Conservation (phyloP, 306 rosid genomes). For the Ammopiptanthus mongolicus region DNA sequence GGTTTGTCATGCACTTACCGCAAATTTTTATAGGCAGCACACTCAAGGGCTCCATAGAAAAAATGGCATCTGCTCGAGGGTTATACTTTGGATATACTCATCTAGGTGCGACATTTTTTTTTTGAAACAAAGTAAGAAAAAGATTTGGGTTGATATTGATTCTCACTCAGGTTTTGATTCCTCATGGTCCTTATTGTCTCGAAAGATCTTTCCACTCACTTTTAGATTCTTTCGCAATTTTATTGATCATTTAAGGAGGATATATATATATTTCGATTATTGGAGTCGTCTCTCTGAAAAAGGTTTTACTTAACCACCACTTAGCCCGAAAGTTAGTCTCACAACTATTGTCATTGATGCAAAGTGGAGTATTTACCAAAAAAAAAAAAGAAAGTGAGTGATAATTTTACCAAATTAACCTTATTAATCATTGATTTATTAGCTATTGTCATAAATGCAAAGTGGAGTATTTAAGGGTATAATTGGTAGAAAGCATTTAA, state of each 20-base stretch:
- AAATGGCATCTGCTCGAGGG: slow-evolving; percentile 10
- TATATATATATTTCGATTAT: no score
- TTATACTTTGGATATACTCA: slow-evolving; percentile 29
- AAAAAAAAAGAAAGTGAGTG: no score
- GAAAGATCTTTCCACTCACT: background rate
- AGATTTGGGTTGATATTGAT: background rate
- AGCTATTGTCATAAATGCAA: no score
- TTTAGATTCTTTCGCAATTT: background rate
- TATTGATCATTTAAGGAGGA: background rate
- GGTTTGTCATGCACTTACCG: background rate
- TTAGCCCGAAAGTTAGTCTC: no score
- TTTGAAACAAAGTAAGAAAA: background rate
- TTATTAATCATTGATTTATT: no score
- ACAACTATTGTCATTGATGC: no score
- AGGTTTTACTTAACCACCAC: no score
- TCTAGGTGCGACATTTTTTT: background rate
- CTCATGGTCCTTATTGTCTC: background rate
- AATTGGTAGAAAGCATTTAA: no score
- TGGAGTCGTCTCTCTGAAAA: no score
- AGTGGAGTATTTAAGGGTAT: no score
- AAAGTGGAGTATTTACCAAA: no score
- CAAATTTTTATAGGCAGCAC: slow-evolving; percentile 17
- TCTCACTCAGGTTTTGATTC: background rate
- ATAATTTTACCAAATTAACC: no score
- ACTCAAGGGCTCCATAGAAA: background rate